Evolutionary conservation across 225 moss, liverwort and hornwort species (phyloP).

Genomic region (Climacium dendroides): DNA sequence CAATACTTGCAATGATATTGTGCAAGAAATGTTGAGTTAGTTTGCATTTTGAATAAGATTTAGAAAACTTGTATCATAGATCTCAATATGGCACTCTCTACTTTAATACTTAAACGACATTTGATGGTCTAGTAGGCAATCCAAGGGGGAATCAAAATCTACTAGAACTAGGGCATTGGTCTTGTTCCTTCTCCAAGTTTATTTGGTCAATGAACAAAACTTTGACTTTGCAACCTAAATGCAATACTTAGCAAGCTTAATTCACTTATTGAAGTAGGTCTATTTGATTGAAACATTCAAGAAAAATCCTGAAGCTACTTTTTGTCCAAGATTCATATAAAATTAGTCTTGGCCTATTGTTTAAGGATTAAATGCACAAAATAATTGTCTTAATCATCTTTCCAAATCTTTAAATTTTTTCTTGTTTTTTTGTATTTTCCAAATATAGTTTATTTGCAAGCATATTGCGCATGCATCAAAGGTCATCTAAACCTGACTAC

Average conservation of each 20-base stretch:
- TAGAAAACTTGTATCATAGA: neutral
- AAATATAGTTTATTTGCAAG: neutral
- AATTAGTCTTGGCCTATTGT: fast-evolving
- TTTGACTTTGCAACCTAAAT: neutral
- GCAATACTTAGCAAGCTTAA: neutral
- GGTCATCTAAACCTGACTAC: neutral
- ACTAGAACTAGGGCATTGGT: neutral
- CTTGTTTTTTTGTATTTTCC: neutral
- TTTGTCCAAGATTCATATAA: neutral
- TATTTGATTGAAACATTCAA: neutral
- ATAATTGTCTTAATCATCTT: neutral
- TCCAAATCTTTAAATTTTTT: neutral
- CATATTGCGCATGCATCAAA: neutral
- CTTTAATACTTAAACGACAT: neutral
- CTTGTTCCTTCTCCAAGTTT: neutral
- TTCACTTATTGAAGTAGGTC: neutral
- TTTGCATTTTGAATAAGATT: neutral
- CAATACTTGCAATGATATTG: neutral
- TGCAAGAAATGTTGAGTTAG: neutral
- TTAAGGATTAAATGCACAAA: neutral
- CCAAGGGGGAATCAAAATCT: neutral
- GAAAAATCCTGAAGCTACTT: neutral
- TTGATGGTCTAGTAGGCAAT: neutral
- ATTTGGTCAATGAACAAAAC: fast-evolving
- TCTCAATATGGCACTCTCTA: neutral